These are phyloP conservation scores for Fusarium penzigii DNA, from an alignment of 2,329 filamentous ascomycete genomes.

Conservation along the genomic window DNA sequence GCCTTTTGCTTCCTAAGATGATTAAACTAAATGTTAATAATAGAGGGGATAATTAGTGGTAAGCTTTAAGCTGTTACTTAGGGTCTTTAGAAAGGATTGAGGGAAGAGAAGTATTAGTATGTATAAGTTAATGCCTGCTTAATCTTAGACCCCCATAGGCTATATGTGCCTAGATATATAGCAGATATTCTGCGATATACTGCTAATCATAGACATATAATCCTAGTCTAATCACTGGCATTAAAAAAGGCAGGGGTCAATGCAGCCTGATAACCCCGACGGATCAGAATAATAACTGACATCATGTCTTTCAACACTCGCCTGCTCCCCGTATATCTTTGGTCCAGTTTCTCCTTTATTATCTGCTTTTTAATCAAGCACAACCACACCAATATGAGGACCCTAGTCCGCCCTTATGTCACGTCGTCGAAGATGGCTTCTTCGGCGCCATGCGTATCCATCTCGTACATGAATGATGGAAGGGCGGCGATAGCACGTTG, in stretches of 20 bases:
- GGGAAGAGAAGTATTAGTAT: too few relatives aligned
- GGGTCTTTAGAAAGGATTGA: too few relatives aligned
- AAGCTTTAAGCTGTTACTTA: too few relatives aligned
- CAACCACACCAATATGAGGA: conserved; percentile 1
- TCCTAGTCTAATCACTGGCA: conserved; percentile 1
- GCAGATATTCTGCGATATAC: conserved; percentile 1
- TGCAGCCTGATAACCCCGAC: background rate
- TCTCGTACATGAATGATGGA: too few relatives aligned
- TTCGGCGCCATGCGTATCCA: too few relatives aligned
- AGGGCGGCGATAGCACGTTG: too few relatives aligned
- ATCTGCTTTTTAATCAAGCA: conserved; percentile 1
- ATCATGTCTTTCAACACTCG: background rate
- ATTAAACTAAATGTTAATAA: too few relatives aligned
- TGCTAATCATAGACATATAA: conserved; percentile 1
- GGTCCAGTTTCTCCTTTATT: background rate
- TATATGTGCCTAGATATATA: background rate
- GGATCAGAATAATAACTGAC: conserved; percentile 1
- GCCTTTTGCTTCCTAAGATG: too few relatives aligned
- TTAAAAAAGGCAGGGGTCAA: conserved; percentile 2
- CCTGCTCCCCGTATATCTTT: background rate
- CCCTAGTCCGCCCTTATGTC: conserved; percentile 24
- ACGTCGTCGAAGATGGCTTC: conserved; percentile 49
- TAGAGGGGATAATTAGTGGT: too few relatives aligned
- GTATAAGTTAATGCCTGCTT: too few relatives aligned
- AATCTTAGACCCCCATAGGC: too few relatives aligned